Evolutionary conservation across 306 rosid species (phyloP).

Genomic region (Myrica gale): DNA sequence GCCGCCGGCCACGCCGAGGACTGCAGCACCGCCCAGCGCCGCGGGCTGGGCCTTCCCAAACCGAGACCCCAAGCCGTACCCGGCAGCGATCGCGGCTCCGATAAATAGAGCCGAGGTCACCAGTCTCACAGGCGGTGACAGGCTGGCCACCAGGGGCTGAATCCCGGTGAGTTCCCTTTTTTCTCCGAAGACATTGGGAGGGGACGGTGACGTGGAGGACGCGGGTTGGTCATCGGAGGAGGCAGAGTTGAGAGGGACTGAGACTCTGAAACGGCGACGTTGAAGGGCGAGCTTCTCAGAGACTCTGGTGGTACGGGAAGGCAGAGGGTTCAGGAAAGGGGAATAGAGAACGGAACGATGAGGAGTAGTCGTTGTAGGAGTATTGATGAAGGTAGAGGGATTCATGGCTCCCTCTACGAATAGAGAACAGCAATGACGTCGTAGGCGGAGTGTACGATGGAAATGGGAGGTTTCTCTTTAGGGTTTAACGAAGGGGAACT

Average conservation of each 20-base stretch:
- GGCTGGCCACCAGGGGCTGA: constrained; percentile 58
- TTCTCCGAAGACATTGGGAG: constrained; percentile 39
- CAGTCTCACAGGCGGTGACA: constrained; percentile 65
- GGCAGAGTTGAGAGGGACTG: constrained; percentile 54
- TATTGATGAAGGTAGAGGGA: constrained; percentile 54
- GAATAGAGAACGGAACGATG: constrained; percentile 38
- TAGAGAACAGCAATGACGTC: constrained; percentile 32
- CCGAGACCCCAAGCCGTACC: constrained; percentile 71
- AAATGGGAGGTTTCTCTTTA: constrained; percentile 25
- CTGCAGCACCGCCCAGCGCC: constrained; percentile 80
- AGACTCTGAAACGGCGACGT: constrained; percentile 70
- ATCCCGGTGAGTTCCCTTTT: constrained; percentile 72
- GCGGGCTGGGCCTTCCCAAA: constrained; percentile 56
- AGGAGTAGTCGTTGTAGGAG: constrained; percentile 39
- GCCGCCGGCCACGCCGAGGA: constrained; percentile 72
- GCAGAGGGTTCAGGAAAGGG: constrained; percentile 42
- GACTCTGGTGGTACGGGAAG: constrained; percentile 31
- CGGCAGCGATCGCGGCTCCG: constrained; percentile 82
- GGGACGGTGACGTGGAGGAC: constrained; percentile 26
- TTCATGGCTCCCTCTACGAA: constrained; percentile 46
- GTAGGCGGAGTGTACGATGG: constrained; percentile 11
- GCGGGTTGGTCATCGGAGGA: constrained; percentile 28
- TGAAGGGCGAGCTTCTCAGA: constrained; percentile 7
- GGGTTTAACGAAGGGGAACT: constrained; percentile 48
- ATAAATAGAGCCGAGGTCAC: constrained; percentile 71